These are phyloP conservation scores for Xylaria castorea DNA, from an alignment of 495 filamentous ascomycete species.

Conservation along the genomic window DNA sequence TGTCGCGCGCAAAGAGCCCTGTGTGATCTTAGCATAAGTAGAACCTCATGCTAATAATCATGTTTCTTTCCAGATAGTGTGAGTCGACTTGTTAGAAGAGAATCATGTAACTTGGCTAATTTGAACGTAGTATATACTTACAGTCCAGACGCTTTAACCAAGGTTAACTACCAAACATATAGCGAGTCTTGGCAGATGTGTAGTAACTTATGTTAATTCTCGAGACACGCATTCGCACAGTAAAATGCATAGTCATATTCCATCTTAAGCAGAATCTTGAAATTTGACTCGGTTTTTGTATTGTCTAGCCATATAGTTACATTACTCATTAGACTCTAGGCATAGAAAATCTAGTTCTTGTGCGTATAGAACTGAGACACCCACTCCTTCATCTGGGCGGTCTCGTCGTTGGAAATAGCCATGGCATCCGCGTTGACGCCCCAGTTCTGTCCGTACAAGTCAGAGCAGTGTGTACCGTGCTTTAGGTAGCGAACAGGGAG, in stretches of 20 bases:
- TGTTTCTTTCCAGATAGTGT: neutral
- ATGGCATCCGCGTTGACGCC: slow-evolving; percentile 46
- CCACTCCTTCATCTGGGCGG: slow-evolving; percentile 48
- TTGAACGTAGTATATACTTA: neutral
- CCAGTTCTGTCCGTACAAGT: slow-evolving; percentile 57
- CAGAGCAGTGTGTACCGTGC: slow-evolving; percentile 52
- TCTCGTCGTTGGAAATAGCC: slow-evolving; percentile 41
- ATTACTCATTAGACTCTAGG: neutral
- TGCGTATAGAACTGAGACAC: slow-evolving; percentile 50
- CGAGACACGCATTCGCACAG: neutral
- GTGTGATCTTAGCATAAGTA: neutral
- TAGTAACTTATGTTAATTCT: neutral
- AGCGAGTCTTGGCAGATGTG: neutral
- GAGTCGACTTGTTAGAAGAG: neutral
- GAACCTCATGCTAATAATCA: neutral
- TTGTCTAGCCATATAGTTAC: neutral
- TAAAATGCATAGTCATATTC: neutral
- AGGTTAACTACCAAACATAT: too few species aligned
- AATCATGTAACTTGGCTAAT: too few species aligned
- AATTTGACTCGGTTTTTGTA: neutral
- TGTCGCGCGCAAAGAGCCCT: neutral
- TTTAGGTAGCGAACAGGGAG: slow-evolving; percentile 44
- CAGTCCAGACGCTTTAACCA: neutral
- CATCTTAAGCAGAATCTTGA: neutral
- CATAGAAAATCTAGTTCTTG: slow-evolving; percentile 34